phyloP scores from a whole-genome alignment of 2,329 filamentous ascomycete genomes.

The Penicillium sp. region DNA sequence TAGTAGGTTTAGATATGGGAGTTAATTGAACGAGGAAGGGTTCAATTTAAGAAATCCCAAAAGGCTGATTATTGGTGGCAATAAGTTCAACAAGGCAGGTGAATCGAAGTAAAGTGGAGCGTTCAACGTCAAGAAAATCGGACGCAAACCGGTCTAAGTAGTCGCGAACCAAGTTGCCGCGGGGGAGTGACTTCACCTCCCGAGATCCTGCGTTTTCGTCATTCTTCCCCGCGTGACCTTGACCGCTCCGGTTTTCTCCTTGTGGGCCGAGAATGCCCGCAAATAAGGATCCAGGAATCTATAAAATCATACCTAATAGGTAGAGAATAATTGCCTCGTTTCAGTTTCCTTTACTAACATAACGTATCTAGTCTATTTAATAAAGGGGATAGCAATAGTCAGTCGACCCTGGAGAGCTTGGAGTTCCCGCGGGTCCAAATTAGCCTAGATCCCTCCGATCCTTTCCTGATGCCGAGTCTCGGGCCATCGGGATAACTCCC shows the following conservation, averaged over 20 bases:
- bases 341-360: background rate
- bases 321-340: background rate
- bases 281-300: background rate
- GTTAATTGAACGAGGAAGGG: background rate
- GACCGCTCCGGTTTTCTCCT: constrained; percentile 17
- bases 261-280: constrained; percentile 11
- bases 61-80: background rate
- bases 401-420: background rate
- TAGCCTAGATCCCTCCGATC: background rate
- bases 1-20: background rate
- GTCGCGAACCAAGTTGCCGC: constrained; percentile 2
- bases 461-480: background rate
- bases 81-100: background rate
- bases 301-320: background rate
- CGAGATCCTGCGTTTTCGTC: constrained; percentile 20
- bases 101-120: constrained; percentile 8
- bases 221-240: constrained; percentile 24
- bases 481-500: background rate
- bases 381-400: background rate
- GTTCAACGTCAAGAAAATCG: constrained; percentile 16
- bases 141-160: constrained; percentile 23
- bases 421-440: background rate
- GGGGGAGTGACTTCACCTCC: constrained; percentile 15
- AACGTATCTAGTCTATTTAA: background rate
- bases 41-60: background rate